Conservation (phyloP, 208 protist genomes). For the Crithidia expoeki region DNA sequence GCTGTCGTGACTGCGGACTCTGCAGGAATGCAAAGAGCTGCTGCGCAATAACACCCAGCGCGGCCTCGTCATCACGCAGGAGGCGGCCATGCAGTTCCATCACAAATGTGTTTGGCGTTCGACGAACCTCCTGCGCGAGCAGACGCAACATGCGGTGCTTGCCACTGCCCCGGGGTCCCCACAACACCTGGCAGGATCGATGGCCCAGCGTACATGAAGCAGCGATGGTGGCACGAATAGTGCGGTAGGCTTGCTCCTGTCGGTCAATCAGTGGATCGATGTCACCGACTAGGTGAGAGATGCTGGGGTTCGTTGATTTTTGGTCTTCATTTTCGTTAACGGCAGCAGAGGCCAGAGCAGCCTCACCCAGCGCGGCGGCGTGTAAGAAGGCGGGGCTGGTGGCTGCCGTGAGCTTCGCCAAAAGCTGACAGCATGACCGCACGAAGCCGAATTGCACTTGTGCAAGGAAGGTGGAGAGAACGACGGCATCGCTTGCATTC, state of each 20-base stretch:
- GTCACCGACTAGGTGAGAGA: background rate
- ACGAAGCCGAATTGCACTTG: conserved; percentile 37
- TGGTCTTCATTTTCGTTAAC: background rate
- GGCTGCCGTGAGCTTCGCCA: conserved; percentile 33
- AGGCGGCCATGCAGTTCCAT: conserved; percentile 71
- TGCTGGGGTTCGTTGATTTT: background rate
- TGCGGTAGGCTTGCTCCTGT: conserved; percentile 65
- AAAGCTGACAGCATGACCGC: conserved; percentile 34
- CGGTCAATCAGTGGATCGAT: conserved; percentile 20
- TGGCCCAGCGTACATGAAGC: conserved; percentile 73
- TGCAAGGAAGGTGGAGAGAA: conserved; percentile 39
- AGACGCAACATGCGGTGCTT: conserved; percentile 77
- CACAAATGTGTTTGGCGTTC: conserved; percentile 55
- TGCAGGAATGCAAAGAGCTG: conserved; percentile 72
- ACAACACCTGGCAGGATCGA: conserved; percentile 78
- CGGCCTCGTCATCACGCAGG: conserved; percentile 68
- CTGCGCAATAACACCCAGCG: conserved; percentile 61
- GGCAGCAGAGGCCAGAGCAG: conserved; percentile 9
- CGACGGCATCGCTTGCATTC: conserved; percentile 14
- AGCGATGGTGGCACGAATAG: conserved; percentile 72
- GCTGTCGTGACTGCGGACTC: conserved; percentile 49
- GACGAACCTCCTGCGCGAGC: conserved; percentile 59
- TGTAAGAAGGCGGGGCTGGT: conserved; percentile 26
- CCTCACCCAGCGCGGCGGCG: conserved; percentile 28
- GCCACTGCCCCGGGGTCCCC: conserved; percentile 74